Evolutionary conservation across 305 asterid species (phyloP).

Genomic region (Rubia balearica): DNA sequence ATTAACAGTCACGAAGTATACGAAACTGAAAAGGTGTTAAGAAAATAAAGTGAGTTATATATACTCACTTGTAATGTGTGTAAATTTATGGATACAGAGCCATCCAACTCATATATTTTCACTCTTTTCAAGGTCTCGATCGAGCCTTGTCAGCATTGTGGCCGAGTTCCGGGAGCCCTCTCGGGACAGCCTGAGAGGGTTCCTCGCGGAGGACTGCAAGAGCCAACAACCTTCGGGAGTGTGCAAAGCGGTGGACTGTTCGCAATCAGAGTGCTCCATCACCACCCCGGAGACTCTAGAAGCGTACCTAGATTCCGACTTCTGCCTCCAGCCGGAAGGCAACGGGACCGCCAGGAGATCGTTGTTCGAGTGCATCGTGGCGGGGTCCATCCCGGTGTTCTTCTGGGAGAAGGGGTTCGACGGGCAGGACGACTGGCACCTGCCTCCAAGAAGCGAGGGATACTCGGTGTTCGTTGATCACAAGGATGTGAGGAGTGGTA

Average conservation of each 20-base stretch:
- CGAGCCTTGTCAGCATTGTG: slow-evolving; percentile 40
- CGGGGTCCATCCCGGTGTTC: slow-evolving; percentile 66
- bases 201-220: slow-evolving; percentile 44
- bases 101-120: not conserved
- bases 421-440: slow-evolving; percentile 58
- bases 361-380: slow-evolving; percentile 57
- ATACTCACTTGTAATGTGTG: no score
- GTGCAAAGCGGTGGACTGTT: slow-evolving; percentile 54
- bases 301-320: slow-evolving; percentile 52
- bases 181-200: slow-evolving; percentile 27
- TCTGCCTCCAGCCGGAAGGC: slow-evolving; percentile 68
- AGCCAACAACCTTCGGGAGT: slow-evolving; percentile 30
- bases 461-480: slow-evolving; percentile 47
- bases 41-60: no score
- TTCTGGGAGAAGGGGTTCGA: slow-evolving; percentile 47
- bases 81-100: no score
- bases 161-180: slow-evolving; percentile 49
- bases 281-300: slow-evolving; percentile 58
- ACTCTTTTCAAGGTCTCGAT: not conserved
- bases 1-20: no score
- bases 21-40: no score
- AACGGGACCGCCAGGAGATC: slow-evolving; percentile 64
- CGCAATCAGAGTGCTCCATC: slow-evolving; percentile 34
- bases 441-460: slow-evolving; percentile 28
- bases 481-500: slow-evolving; percentile 34